Conservation (phyloP, 345 rosid species). For the Eucalyptus lansdowneana region DNA sequence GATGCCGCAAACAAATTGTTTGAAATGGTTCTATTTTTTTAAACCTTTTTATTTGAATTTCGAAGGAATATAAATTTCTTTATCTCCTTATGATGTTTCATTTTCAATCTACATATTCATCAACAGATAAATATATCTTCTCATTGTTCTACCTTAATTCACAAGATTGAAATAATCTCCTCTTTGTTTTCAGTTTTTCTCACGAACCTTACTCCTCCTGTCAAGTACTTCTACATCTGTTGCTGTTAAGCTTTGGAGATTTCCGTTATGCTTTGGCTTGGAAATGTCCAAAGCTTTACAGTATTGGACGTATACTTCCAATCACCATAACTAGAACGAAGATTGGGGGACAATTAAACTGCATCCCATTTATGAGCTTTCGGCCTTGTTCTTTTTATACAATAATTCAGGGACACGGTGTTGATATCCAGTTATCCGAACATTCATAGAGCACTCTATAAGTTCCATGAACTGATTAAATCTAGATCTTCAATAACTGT, state of each 20-base stretch:
- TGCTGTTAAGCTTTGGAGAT: too few species aligned
- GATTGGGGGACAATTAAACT: background rate
- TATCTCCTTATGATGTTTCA: background rate
- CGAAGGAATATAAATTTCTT: background rate
- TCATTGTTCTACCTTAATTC: background rate
- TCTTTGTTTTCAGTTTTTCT: background rate
- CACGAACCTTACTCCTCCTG: background rate
- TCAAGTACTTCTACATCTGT: background rate
- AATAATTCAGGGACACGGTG: background rate
- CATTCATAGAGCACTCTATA: background rate
- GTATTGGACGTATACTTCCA: background rate
- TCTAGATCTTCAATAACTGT: fast-evolving
- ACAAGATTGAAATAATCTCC: background rate
- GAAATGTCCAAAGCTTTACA: background rate
- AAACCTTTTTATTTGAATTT: background rate
- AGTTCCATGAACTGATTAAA: background rate
- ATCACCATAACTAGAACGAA: background rate
- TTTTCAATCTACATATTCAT: background rate
- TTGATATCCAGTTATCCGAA: background rate
- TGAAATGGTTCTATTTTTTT: too few species aligned
- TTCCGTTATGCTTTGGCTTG: background rate
- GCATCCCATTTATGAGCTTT: background rate
- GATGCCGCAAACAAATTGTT: too few species aligned
- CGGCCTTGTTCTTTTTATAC: background rate
- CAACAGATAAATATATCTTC: background rate